Conservation (phyloP, 352 stramenopile genomes). For the Saprolegnia diclina region DNA sequence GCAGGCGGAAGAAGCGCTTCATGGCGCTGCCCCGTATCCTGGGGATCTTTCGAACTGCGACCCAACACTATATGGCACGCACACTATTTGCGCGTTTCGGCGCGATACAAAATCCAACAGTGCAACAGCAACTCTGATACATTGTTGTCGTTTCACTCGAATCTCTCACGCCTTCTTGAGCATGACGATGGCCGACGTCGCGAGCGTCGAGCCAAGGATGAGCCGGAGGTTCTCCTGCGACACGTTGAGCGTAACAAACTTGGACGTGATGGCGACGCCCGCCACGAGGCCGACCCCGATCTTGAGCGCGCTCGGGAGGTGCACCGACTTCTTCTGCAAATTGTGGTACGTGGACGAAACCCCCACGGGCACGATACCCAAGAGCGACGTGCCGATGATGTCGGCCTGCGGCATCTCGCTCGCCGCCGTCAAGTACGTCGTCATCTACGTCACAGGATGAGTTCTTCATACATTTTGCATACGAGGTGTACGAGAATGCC, state of each 20-base stretch:
- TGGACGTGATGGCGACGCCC: constrained; percentile 71
- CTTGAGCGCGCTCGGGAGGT: constrained; percentile 59
- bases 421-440: constrained; percentile 72
- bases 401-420: constrained; percentile 80
- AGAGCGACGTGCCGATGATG: constrained; percentile 79
- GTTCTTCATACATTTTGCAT: too few species aligned
- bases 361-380: constrained; percentile 75
- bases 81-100: too few species aligned
- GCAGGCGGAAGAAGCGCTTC: constrained; percentile 22
- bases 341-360: constrained; percentile 79
- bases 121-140: too few species aligned
- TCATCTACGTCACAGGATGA: constrained; percentile 38
- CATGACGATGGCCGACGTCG: constrained; percentile 69
- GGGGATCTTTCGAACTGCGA: constrained; percentile 2
- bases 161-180: constrained; percentile 47
- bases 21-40: neutral
- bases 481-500: constrained; percentile 44
- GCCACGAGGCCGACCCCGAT: constrained; percentile 58
- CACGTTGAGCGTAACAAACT: constrained; percentile 75
- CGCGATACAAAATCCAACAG: too few species aligned
- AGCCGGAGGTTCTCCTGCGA: constrained; percentile 65
- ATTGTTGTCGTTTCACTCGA: too few species aligned
- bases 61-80: neutral
- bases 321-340: constrained; percentile 66
- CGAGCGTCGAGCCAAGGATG: constrained; percentile 64